Percentiles rank a stretch among this genome's conserved stretches.
These are phyloP conservation scores for Colletotrichum incanum DNA, from an alignment of 2,329 filamentous ascomycete genomes.

Conservation along the genomic window DNA sequence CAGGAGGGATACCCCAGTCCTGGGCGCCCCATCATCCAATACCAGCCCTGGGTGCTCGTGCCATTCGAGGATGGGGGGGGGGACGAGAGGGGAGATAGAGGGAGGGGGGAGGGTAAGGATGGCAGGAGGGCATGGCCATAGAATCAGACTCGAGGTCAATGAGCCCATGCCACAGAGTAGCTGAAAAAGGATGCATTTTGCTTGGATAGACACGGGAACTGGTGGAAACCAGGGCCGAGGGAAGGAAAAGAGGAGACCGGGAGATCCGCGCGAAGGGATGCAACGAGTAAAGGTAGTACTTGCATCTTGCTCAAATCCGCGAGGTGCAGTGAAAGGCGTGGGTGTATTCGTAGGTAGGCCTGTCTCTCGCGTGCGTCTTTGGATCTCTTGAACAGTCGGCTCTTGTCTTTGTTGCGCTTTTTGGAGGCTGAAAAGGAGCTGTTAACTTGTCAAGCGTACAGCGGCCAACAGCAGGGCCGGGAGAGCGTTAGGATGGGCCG, in stretches of 20 bases:
- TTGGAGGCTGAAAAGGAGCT: neutral
- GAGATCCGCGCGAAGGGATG: conserved; percentile 40
- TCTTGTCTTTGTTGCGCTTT: conserved; percentile 6
- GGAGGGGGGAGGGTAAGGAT: neutral
- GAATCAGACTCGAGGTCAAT: neutral
- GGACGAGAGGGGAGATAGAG: neutral
- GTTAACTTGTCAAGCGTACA: conserved; percentile 8
- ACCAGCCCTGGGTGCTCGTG: conserved; percentile 8
- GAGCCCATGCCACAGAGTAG: conserved; percentile 11
- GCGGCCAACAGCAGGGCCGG: conserved; percentile 11
- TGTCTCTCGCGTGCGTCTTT: neutral
- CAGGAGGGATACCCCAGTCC: conserved; percentile 10
- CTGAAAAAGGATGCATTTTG: conserved; percentile 15
- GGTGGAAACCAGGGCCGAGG: conserved; percentile 10
- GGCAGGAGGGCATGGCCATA: neutral
- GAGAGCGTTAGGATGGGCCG: conserved; percentile 28
- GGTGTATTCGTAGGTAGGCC: neutral
- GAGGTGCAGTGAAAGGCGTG: conserved; percentile 9
- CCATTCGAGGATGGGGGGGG: conserved; percentile 6
- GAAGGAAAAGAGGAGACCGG: conserved; percentile 37
- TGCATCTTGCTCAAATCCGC: conserved; percentile 7
- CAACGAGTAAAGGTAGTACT: conserved; percentile 3
- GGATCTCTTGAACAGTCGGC: neutral
- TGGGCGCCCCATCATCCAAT: neutral
- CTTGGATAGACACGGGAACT: conserved; percentile 16